These are phyloP conservation scores for Neoboletus subvelutipes DNA, from an alignment of 768 basidiomycete genomes.

Conservation along the genomic window DNA sequence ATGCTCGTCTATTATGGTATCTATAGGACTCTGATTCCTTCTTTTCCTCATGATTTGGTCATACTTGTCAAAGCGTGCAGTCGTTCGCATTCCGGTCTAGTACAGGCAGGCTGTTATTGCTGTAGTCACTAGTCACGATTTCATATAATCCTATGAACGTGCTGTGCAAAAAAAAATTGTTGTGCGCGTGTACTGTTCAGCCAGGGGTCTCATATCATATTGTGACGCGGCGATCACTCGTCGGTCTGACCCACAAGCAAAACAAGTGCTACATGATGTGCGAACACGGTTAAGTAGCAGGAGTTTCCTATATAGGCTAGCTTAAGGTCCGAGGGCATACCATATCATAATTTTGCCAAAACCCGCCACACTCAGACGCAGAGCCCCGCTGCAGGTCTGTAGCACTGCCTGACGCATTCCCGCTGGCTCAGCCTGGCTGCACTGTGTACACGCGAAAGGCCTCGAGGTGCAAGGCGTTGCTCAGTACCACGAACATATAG, in stretches of 20 bases:
- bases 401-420: constrained; percentile 22
- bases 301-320: neutral
- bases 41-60: neutral
- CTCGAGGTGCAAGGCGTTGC: constrained; percentile 25
- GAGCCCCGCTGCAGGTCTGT: neutral
- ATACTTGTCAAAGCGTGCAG: neutral
- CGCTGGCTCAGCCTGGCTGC: constrained; percentile 12
- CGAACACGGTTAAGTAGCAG: neutral
- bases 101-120: neutral
- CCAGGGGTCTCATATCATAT: neutral
- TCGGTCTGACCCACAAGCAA: neutral
- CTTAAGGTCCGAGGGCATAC: neutral
- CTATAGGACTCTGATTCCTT: constrained; percentile 20
- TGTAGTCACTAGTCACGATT: neutral
- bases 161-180: neutral
- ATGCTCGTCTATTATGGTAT: constrained; percentile 19
- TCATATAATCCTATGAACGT: neutral
- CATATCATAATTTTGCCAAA: neutral
- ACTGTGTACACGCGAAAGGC: constrained; percentile 24
- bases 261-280: neutral
- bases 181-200: neutral
- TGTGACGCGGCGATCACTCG: neutral
- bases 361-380: neutral
- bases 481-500: constrained; percentile 10
- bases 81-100: neutral